Evolutionary conservation across 1,284 basidiomycete species (phyloP), one percentile per base, ranked within the genome.

Genomic region (Gymnopus androsaceus): DNA sequence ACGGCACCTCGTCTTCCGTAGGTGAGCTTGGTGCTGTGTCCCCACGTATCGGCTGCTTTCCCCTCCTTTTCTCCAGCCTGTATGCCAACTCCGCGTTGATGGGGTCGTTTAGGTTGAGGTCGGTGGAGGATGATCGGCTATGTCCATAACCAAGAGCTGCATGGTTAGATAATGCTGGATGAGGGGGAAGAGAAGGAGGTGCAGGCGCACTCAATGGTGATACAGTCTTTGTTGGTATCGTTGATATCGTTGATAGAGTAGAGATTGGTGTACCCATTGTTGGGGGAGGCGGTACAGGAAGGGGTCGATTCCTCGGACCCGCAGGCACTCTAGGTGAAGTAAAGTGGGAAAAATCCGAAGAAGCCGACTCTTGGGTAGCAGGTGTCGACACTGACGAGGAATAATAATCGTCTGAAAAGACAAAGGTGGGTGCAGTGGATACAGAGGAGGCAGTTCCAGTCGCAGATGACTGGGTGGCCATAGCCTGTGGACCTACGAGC

Each of bases 361-460:
- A n/a, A 33, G 25, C 54, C 19, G 54, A 56, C 6, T 56, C 46
- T 28, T 40, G 47, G 19, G 54, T 45, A 45, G 54, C 54, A 45
- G 54, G 54, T 28, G 54, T 56, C n/a, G 54, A 56, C 17, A 45
- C 48, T 17, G 40, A 34, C 3, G 48, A 34, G 14, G 51, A 27
- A 36, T 37, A 36, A 36, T 34, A 37, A 15, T 56, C 54, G 9
- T 56, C 54, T 36, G 54, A 15, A 30, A 56, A 56, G 21, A 49
- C 14, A 49, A 40, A 34, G 14, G 30, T 33, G 11, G 54, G 30
- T n/a, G 41, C 41, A 25, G 48, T 51, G 23, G 48, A 44, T 9
- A 28, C 47, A 4, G 54, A 44, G 19, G 54, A 51, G 11, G 34
- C 28, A 23, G 40, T 56, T 8, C 36, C 47, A 34, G 54, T 49